Evolutionary conservation across 768 basidiomycete species (phyloP).

Genomic region (Rhizopogon sp.): DNA sequence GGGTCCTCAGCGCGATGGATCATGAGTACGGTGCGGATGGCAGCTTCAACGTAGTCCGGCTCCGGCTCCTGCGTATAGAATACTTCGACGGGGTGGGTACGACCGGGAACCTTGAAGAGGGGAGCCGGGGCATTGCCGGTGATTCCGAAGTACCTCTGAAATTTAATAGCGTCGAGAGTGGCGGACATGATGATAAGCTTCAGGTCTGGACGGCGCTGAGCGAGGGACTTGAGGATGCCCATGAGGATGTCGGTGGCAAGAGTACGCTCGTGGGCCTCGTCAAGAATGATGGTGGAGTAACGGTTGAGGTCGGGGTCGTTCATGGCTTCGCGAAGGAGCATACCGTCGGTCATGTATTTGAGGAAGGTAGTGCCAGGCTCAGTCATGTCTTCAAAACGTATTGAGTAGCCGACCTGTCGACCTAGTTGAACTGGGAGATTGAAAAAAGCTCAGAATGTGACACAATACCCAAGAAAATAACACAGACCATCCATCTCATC

Average conservation of each 20-base stretch:
- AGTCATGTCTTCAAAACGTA: slow-evolving; percentile 87
- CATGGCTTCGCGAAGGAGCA: slow-evolving; percentile 98
- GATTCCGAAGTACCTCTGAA: slow-evolving; percentile 87
- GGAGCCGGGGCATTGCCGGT: slow-evolving; percentile 47
- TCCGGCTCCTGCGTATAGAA: slow-evolving; percentile 93
- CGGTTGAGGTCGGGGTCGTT: slow-evolving; percentile 84
- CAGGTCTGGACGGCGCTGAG: slow-evolving; percentile 76
- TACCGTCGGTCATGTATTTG: slow-evolving; percentile 99
- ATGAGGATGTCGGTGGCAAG: slow-evolving; percentile 98
- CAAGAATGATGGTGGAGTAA: slow-evolving; percentile 97
- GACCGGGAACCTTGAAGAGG: slow-evolving; percentile 86
- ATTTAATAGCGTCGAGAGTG: slow-evolving; percentile 94
- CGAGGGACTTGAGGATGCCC: slow-evolving; percentile 88
- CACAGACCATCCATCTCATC: slow-evolving; percentile 96
- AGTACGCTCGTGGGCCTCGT: slow-evolving; percentile 98
- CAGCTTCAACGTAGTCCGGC: slow-evolving; percentile 94
- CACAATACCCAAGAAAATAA: background rate
- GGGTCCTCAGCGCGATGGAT: slow-evolving; percentile 94
- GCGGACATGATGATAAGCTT: slow-evolving; percentile 99
- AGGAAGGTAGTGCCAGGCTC: slow-evolving; percentile 91
- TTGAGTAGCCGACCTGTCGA: slow-evolving; percentile 94
- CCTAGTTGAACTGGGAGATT: slow-evolving; percentile 72
- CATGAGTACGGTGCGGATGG: slow-evolving; percentile 94
- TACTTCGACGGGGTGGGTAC: slow-evolving; percentile 94
- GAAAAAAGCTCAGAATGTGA: background rate